Percentiles rank a stretch among this genome's conserved stretches.
Conservation (phyloP, 208 protist species). For the Leishmania aethiopica region DNA sequence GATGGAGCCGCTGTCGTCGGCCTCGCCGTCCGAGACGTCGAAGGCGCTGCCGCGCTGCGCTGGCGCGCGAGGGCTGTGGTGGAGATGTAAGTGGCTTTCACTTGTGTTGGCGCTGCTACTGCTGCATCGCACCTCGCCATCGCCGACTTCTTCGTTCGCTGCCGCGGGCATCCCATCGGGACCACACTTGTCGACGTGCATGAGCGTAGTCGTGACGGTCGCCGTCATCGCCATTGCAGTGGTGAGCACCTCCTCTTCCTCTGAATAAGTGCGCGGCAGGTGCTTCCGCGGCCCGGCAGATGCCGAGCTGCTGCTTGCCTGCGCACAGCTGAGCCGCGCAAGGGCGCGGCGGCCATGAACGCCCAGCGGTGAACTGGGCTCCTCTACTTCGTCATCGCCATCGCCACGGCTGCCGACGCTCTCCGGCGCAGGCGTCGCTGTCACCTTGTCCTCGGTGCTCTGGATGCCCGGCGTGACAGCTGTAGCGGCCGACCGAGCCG, state of each 20-base stretch:
- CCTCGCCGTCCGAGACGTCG: constrained; percentile 9
- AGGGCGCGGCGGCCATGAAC: constrained; percentile 4
- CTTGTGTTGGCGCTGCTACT: neutral
- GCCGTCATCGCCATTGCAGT: neutral
- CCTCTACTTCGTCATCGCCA: constrained; percentile 10
- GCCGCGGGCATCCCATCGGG: neutral
- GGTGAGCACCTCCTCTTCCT: neutral
- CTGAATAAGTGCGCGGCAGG: constrained; percentile 8
- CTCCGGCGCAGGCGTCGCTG: neutral
- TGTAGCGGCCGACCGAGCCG: neutral
- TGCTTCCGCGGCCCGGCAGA: neutral
- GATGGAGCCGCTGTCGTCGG: neutral
- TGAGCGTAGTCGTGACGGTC: constrained; percentile 7
- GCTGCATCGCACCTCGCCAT: neutral
- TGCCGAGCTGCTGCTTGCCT: constrained; percentile 5
- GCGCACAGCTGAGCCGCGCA: constrained; percentile 9
- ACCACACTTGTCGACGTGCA: neutral
- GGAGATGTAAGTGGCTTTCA: neutral
- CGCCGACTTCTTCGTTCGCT: neutral
- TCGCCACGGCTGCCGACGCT: neutral
- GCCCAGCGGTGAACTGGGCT: constrained; percentile 13
- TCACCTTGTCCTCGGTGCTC: neutral
- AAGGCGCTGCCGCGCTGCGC: constrained; percentile 10
- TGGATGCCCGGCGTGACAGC: neutral
- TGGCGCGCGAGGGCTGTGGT: constrained; percentile 3